Conservation (phyloP, 495 filamentous ascomycete species). For the Penicillium dipodomyicola region DNA sequence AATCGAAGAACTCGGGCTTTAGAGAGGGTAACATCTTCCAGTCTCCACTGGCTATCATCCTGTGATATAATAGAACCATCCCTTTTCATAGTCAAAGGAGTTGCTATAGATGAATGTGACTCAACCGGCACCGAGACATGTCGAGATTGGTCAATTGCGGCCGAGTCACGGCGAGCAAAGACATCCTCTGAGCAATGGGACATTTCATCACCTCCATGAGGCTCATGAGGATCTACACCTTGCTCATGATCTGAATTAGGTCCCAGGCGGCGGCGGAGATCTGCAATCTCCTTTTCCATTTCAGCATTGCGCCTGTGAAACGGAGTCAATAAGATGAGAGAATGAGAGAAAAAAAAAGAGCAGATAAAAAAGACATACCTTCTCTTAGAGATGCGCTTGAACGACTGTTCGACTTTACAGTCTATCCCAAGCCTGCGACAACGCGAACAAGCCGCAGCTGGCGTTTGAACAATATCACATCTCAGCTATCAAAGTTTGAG, state of each 20-base stretch:
- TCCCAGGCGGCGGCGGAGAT: slow-evolving; percentile 46
- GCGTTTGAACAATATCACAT: slow-evolving; percentile 50
- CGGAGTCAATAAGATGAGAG: slow-evolving; percentile 13
- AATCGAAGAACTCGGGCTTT: slow-evolving; percentile 38
- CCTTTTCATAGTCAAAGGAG: slow-evolving; percentile 40
- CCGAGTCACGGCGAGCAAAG: slow-evolving; percentile 35
- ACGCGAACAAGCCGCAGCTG: slow-evolving; percentile 47
- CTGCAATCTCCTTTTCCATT: slow-evolving; percentile 50
- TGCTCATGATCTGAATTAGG: slow-evolving; percentile 32
- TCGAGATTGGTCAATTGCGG: slow-evolving; percentile 28
- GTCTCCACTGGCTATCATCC: slow-evolving; percentile 40
- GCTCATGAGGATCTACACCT: slow-evolving; percentile 26
- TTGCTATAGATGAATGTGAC: slow-evolving; percentile 36
- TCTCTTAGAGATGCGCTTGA: slow-evolving; percentile 50
- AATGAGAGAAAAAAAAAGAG: too few species aligned
- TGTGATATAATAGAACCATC: slow-evolving; percentile 44
- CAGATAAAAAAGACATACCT: slow-evolving; percentile 26
- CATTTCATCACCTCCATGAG: slow-evolving; percentile 33
- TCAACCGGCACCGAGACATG: slow-evolving; percentile 42
- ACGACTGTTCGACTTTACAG: slow-evolving; percentile 49
- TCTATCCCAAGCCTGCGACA: slow-evolving; percentile 47
- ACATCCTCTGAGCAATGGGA: slow-evolving; percentile 44
- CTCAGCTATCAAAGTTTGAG: slow-evolving; percentile 31
- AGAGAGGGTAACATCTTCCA: slow-evolving; percentile 46
- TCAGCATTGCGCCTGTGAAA: slow-evolving; percentile 47